Percentiles rank a stretch among this genome's conserved stretches.
Evolutionary conservation across 345 rosid genomes (phyloP).

Genomic region (Eucalyptus regnans): DNA sequence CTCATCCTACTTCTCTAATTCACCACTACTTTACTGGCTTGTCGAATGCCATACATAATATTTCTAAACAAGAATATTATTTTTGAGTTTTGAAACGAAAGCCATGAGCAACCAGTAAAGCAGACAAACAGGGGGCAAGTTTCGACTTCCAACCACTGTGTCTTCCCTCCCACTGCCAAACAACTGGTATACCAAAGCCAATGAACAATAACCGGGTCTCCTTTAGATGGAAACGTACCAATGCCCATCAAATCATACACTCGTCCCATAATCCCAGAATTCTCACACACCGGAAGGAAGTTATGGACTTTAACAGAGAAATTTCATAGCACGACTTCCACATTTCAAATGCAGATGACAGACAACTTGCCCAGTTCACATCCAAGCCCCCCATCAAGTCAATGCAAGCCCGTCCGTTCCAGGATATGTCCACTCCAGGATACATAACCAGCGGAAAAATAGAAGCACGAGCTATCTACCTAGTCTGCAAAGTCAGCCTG

Average conservation of each 20-base stretch:
- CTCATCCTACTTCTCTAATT: too few relatives aligned
- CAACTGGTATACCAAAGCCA: neutral
- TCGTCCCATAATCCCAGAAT: neutral
- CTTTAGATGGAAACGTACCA: neutral
- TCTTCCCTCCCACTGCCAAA: neutral
- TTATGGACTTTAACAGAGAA: neutral
- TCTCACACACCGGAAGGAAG: accelerated
- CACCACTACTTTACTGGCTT: accelerated
- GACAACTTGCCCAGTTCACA: neutral
- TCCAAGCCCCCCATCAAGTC: neutral
- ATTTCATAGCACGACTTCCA: neutral
- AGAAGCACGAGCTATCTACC: neutral
- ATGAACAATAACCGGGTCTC: neutral
- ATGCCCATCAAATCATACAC: neutral
- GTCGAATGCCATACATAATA: neutral
- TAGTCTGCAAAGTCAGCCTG: neutral
- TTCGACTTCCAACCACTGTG: neutral
- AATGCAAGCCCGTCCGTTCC: accelerated
- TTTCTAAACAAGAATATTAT: accelerated
- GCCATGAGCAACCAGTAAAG: accelerated
- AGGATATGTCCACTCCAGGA: accelerated
- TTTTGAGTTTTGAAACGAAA: neutral
- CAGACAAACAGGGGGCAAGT: accelerated
- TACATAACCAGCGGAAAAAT: neutral
- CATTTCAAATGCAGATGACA: neutral